Percentiles rank a stretch among this genome's conserved stretches.
Evolutionary conservation across 768 basidiomycete genomes (phyloP).

Genomic region (Austroboletus eburneus): DNA sequence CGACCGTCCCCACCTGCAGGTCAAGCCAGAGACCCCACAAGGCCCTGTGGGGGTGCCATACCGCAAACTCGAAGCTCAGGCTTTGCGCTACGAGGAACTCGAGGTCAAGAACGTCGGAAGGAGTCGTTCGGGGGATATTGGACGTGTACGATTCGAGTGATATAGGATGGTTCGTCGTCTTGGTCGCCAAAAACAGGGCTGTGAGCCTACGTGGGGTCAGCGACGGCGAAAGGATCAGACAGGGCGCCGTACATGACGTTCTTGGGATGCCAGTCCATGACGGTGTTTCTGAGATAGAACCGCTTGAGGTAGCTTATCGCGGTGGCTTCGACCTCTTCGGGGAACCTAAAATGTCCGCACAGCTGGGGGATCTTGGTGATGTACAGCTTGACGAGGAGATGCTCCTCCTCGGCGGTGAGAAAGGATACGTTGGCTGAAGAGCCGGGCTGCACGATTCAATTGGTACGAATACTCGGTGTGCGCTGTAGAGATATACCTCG

Average conservation of each 20-base stretch:
- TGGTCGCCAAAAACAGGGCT: conserved; percentile 89
- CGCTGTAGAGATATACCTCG: conserved; percentile 46
- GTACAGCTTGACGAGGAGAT: conserved; percentile 85
- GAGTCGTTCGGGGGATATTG: conserved; percentile 75
- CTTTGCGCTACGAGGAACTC: conserved; percentile 97
- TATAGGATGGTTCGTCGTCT: conserved; percentile 95
- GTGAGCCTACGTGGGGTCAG: conserved; percentile 65
- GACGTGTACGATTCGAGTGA: conserved; percentile 80
- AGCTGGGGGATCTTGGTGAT: conserved; percentile 80
- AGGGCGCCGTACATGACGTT: conserved; percentile 82
- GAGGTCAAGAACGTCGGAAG: conserved; percentile 85
- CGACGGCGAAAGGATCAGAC: neutral
- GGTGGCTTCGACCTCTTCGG: conserved; percentile 91
- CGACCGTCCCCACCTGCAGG: conserved; percentile 57
- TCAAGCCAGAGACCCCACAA: conserved; percentile 89
- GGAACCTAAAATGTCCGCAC: conserved; percentile 81
- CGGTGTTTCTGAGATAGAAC: conserved; percentile 96
- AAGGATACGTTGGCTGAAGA: conserved; percentile 73
- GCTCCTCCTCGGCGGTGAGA: conserved; percentile 74
- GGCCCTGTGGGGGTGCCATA: conserved; percentile 88
- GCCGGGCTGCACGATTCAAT: conserved; percentile 50
- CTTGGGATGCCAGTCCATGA: conserved; percentile 99
- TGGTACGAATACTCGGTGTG: neutral
- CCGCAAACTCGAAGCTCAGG: conserved; percentile 88
- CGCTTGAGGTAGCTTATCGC: conserved; percentile 90